Evolutionary conservation across 805 yeast species (phyloP), one percentile per base, ranked within the genome.

Genomic region (Metschnikowia drakensbergensis): DNA sequence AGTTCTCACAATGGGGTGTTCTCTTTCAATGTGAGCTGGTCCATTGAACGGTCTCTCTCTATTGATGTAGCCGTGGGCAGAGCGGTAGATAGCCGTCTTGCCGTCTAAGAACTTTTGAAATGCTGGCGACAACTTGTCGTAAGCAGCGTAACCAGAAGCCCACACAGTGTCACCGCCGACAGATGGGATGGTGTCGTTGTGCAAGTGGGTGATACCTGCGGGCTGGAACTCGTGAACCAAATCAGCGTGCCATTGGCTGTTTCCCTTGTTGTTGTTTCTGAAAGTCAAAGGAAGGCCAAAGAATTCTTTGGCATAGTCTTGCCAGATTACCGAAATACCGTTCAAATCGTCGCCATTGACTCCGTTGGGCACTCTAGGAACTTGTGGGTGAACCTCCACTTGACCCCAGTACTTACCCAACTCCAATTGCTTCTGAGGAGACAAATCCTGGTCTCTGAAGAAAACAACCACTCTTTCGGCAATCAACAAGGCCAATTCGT

Each of bases 161-260:
- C 81, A 79, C n/a, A 68, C 53, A 11, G 83, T 80, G 59, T 80
- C 83, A 50, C 83, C 83, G 42, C 83, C 83, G 29, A 71, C 72
- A 1, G 58, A 58, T 6, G 82, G 81, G 28, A 76, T 69, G 17
- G 79, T 67, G 55, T 79, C 80, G 58, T 75, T 68, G 54, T 79
- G 79, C 55, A 82, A 67, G 52, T 74, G 77, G 3, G 85, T 79
- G 54, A 75, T 66, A 23, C 80, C 82, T 2, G 84, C 77, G 5
- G 84, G 83, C 48, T 77, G 79, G 40, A 68, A 66, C 64, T 80
- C 84, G 55, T 79, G 82, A 37, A 75, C 75, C 45, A 80, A 68
- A 58, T 79, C 83, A 6, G 81, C 71, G 66, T 79, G 84, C 58
- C 59, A 55, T 36, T 50, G 53, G 26, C 55, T 27, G 42, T 53